Base-by-base conservation (phyloP, 2,329 filamentous ascomycete species). In the Penicillium frequentans region DNA sequence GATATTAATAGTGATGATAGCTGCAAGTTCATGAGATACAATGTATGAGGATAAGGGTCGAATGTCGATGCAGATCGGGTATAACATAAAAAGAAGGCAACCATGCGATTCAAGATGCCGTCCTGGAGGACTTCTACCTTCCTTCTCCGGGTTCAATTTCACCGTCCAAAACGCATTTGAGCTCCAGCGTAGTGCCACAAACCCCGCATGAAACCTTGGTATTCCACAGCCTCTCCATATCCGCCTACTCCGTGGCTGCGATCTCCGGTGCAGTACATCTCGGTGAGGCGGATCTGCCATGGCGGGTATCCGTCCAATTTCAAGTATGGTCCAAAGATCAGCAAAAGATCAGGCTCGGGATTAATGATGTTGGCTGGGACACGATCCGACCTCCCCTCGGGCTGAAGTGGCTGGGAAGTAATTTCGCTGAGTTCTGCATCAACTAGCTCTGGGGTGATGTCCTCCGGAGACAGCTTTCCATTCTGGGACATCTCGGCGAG, bases 401-500 rank as follows among this genome's bases (percentile, higher is more conserved):
- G 42, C 45, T 67, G 54, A 1, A 67, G 66, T 19, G 70, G 73
- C n/a, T 66, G 69, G 1, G 70, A 70, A 16, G 68, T 75, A 51
- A 83, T 84, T 56, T 87, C 85, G 45, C 76, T 89, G 50, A 99
- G 83, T 75, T 99, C 95, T 5, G 91, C 90, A 69, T 98, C 92
- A 52, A 99, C 87, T 50, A 99, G 79, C 61, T 97, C 91, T 50
- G 84, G 82, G 55, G 87, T 92, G 69, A 99, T 93, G 71, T 99
- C 93, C 31, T 86, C 81, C 1, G 90, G 84, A 2, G 85, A 85
- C 14, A 99, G 82, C 75, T 96, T 97, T 57, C 87, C 87, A 65
- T 88, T 87, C 74, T 98, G 95, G 7, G 91, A 90, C 95, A 99
- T 98, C 70, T 96, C 91, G 6, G 93, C 86, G 23, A 99, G 82